Evolutionary conservation across 2,329 filamentous ascomycete species (phyloP), one percentile per base, ranked within the genome.

Genomic region (Fusarium sublunatum): DNA sequence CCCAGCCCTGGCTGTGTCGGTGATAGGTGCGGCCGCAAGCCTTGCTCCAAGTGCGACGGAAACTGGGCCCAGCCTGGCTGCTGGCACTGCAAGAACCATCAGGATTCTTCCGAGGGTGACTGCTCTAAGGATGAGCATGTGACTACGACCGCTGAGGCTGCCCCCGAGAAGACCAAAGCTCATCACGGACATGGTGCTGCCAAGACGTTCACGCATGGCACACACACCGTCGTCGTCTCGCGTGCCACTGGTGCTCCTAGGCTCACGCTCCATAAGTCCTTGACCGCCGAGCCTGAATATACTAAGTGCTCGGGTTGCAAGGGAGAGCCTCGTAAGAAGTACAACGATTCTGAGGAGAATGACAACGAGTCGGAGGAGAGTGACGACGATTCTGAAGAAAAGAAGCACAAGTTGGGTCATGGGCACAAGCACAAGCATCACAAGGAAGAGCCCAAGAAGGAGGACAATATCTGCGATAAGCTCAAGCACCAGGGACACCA

Each of bases 41-140:
- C 64, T 31, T 73, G 69, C 64, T 49, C 55, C 35, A 59, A 73
- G 61, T 73, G 69, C 50, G 58, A 66, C 28, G 59, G 58, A 7
- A 44, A 70, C 41, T 73, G 68, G 69, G 71, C 71, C 15, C 65
- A 70, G 53, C 71, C 71, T 45, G 70, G 71, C 45, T 73, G 71
- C 58, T 71, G 68, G 69, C 70, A 73, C 56, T 73, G 71, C 68
- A 73, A 72, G 57, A 61, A 54, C 22, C 47, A 55, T 43, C 56
- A 65, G 59, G 53, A 59, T 28, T 68, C 58, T 48, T 25, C 61
- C 24, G 59, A 58, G 12, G 50, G 56, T 25, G 42, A 53, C 34
- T 7, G 44, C 28, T 29, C 19, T 19, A 3, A 19, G 19, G 19
- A 45, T 52, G 55, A 52, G 24, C 26, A 53, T 26, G 55, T 4